phyloP scores from a whole-genome alignment of 805 yeast genomes.

The Zygosaccharomyces lentus region DNA sequence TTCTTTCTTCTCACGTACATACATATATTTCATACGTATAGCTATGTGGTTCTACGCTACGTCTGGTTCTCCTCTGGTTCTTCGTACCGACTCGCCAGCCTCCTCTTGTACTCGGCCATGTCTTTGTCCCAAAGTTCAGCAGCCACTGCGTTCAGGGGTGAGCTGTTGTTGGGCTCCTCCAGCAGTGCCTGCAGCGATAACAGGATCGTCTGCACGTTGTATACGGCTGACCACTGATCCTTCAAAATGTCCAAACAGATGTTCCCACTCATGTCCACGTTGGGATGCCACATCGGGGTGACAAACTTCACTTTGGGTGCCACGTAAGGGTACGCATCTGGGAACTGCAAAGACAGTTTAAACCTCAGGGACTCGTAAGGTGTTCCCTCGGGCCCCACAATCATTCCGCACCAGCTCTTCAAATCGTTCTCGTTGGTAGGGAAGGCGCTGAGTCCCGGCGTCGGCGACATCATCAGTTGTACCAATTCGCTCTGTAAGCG shows the following conservation, averaged over 20 bases:
- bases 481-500: slow-evolving; percentile 49
- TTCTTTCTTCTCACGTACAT: slow-evolving; percentile 3
- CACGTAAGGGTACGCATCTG: slow-evolving; percentile 51
- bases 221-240: slow-evolving; percentile 62
- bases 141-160: slow-evolving; percentile 54
- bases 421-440: slow-evolving; percentile 51
- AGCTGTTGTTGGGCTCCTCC: slow-evolving; percentile 58
- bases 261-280: slow-evolving; percentile 59
- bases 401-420: slow-evolving; percentile 53
- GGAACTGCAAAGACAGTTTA: slow-evolving; percentile 48
- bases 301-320: slow-evolving; percentile 55
- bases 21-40: not conserved
- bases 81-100: slow-evolving; percentile 22
- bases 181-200: slow-evolving; percentile 55
- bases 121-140: slow-evolving; percentile 50
- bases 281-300: slow-evolving; percentile 64
- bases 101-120: slow-evolving; percentile 36
- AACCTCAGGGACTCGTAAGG: slow-evolving; percentile 51
- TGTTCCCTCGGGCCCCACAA: slow-evolving; percentile 55
- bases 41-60: not conserved
- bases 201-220: slow-evolving; percentile 56
- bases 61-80: slow-evolving; percentile 11
- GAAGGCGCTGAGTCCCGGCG: slow-evolving; percentile 52
- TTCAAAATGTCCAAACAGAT: slow-evolving; percentile 62
- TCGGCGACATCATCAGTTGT: slow-evolving; percentile 47